Base-by-base conservation (phyloP, 2,329 filamentous ascomycete species). In the Ophiosphaerella korrae region DNA sequence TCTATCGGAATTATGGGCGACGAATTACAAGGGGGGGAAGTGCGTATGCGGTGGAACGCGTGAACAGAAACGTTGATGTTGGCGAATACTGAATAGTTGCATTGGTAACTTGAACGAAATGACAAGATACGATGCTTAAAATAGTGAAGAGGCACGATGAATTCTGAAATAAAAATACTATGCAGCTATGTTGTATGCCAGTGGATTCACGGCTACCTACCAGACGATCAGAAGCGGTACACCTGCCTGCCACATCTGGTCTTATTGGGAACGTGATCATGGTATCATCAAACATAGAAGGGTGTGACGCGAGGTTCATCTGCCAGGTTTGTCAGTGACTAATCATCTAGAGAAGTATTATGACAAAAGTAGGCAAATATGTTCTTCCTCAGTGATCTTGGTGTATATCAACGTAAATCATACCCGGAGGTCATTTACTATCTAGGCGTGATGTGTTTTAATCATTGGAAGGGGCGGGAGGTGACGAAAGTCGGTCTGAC, bases 301-400 rank as follows among this genome's bases (percentile, higher is more conserved):
- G 18, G 18, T 21, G 18, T 21, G 18, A 21, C 18, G 18, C 18
- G 3, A 21, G 26, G 11, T 26, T 39, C 13, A 45, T 49, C 63
- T 66, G 55, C 11, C 49, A 57, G 38, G 45, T 53, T 55, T 60
- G 61, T 69, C 57, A 69, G 66, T 56, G n/a, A 47, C 24, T 41
- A 43, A 8, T 42, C 45, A 7, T 9, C 38, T 34, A 45, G 29
- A 40, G 29, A 51, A 43, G 31, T 35, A 23, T 45, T 42, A 49
- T 47, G 50, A 61, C 42, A 55, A 60, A 48, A 42, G 37, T 48
- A 21, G 50, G 39, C 42, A 26, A 14, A 55, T 46, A 50, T 50
- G 41, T 33, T 47, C 50, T 66, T 74, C 81, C 82, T 86, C 84
- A 86, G 84, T 83, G 84, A 86, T 86, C 84, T 86, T 86, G 84